Conservation (phyloP, 257 asterid genomes). For the Lithospermum erythrorhizon region DNA sequence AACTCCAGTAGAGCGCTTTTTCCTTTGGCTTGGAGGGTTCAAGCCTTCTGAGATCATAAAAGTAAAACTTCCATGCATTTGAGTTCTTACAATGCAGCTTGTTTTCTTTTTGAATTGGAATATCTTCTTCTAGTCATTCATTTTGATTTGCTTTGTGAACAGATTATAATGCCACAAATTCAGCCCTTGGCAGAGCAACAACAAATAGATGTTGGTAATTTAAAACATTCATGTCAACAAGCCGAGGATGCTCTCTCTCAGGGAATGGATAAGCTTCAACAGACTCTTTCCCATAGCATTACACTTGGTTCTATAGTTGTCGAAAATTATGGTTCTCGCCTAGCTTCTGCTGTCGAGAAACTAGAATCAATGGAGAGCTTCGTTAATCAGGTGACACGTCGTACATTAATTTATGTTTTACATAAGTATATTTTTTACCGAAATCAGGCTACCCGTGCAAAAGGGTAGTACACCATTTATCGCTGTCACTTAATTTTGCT, state of each 20-base stretch:
- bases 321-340: conserved; percentile 42
- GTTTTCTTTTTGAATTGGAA: not conserved
- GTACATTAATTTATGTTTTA: not conserved
- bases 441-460: no score
- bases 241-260: conserved; percentile 93
- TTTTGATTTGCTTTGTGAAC: not conserved
- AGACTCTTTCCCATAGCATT: conserved; percentile 61
- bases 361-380: conserved; percentile 65
- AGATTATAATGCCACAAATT: conserved; percentile 67
- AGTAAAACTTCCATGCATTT: conserved; percentile 21
- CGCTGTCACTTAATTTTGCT: not conserved
- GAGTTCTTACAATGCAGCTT: not conserved
- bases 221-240: conserved; percentile 71
- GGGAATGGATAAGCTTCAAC: conserved; percentile 89
- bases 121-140: not conserved
- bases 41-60: conserved; percentile 80
- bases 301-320: conserved; percentile 32
- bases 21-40: conserved; percentile 97
- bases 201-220: conserved; percentile 27
- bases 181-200: conserved; percentile 66
- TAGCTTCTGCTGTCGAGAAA: conserved; percentile 51
- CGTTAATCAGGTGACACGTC: conserved; percentile 47
- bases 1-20: conserved; percentile 73
- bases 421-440: not conserved
- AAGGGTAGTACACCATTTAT: no score